Base-by-base conservation (phyloP, 106 monocot species). In the Acorus gramineus region DNA sequence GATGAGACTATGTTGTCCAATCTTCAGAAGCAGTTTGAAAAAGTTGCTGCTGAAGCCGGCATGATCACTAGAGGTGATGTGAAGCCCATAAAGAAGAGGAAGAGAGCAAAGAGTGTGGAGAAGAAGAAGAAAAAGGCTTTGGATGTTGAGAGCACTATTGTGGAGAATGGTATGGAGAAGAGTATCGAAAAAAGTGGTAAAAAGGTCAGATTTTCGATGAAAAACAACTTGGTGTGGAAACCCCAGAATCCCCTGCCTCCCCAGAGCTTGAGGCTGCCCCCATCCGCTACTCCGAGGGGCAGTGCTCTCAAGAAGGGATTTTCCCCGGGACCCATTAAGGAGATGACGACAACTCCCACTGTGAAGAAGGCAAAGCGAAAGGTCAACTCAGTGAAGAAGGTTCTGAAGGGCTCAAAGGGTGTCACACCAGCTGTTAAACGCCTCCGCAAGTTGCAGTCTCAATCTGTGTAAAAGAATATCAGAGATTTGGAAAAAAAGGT, bases 301-400 rank as follows among this genome's bases (percentile, higher is more conserved):
- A 91, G 96, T 61, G 96, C 96, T 8, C 71, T 96, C 8, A 96
- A 96, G 72, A 91, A 91, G 81, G 90, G 96, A 2, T 73, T 91
- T 3, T 77, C 69, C 55, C 85, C 96, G 12, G 96, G 96, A 8
- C 90, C 96, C 10, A 82, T 96, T 28, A 85, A 59, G 51, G 79
- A 85, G 63, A 28, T 28, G 28, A 1, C 1, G 28, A 77, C 62
- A n/a, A 74, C 81, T 48, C 57, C 79, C 2, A 58, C 63, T n/a
- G 46, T 56, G 11, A 95, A 76, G 53, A 85, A 79, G 70, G 59
- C 59, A 50, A 85, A 81, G 68, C 59, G 44, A 46, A 90, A 87
- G 53, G 64, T 82, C 1, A 82, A 66, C 68, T 86, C 86, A 11
- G 71, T 69, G 9, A 87, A 83, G 77, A 95, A 87, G 79, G 68